A percentile compares a stretch with the other conserved stretches of the same genome.
Conservation (phyloP, 768 basidiomycete species). For the Suillus spraguei region DNA sequence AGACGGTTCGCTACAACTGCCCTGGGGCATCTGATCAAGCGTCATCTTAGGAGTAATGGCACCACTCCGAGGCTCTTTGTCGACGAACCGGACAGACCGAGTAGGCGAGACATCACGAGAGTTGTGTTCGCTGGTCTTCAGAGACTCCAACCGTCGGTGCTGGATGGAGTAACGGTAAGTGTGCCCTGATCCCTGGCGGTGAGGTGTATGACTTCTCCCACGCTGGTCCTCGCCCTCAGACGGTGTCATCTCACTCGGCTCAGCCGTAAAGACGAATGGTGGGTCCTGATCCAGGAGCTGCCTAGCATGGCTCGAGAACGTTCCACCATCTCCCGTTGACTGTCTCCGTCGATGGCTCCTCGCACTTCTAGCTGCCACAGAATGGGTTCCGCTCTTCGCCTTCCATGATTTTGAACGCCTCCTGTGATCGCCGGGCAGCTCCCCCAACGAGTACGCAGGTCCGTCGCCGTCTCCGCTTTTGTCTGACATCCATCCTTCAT, state of each 20-base stretch:
- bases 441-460: conserved; percentile 13
- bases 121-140: conserved; percentile 17
- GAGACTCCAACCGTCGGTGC: conserved; percentile 35
- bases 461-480: conserved; percentile 34
- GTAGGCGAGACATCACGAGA: conserved; percentile 46
- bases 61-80: conserved; percentile 33
- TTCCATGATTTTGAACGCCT: conserved; percentile 30
- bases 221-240: conserved; percentile 20
- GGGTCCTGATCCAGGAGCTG: conserved; percentile 8
- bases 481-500: conserved; percentile 70
- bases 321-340: conserved; percentile 19
- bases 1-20: conserved; percentile 15
- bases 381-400: conserved; percentile 17
- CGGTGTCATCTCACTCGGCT: not conserved
- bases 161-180: conserved; percentile 26
- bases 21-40: conserved; percentile 23
- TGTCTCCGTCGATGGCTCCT: conserved; percentile 19
- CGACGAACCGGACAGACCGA: conserved; percentile 52
- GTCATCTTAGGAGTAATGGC: conserved; percentile 23
- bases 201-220: conserved; percentile 23
- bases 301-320: conserved; percentile 8
- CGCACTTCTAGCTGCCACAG: conserved; percentile 2
- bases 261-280: not conserved
- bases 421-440: conserved; percentile 19
- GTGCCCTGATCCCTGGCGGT: conserved; percentile 17